Evolutionary conservation across 1,139 yeast genomes (phyloP), one percentile per base, ranked within the genome.

Genomic region (Nematodospora anomalae): DNA sequence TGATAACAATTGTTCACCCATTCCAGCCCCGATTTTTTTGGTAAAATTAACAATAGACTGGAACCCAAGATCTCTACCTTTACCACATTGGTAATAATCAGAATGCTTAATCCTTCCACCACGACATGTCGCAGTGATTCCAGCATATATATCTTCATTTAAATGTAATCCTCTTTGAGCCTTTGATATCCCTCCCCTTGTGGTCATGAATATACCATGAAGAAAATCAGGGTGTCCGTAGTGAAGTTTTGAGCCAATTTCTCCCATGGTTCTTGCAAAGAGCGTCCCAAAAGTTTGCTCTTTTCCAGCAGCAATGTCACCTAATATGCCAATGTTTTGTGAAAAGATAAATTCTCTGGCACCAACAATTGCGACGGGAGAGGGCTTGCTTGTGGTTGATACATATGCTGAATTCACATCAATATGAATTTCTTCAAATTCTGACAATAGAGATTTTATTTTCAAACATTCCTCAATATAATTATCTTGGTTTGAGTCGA

Each of bases 201-300:
- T 88, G 0, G 87, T 80, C 96, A 88, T 87, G 52, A 84, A 88
- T 1, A 85, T 79, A 0, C 79, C 90, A 60, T 88, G 85, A 36
- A 88, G 63, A 47, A 88, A 86, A 57, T 88, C 96, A 1, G 96
- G 96, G 57, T 88, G 96, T 0, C 96, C 96, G 60, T 88, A 88
- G 53, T 88, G 96, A 26, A 88, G 62, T 54, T 88, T 88, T 0
- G 94, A 95, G 0, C 96, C 95, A 45, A 88, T 80, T 44, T 82
- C 84, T 0, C 95, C 90, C 47, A 88, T 62, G 0, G 96, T 85
- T 46, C 96, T 68, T 0, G 96, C 90, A 66, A 87, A 88, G 39
- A 88, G 63, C 0, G 96, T 88, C 0, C 96, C 96, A 67, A 88
- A 88, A 0, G 96, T 88, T 55, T 88, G 95, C 52, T 88, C 96